Base-by-base conservation (phyloP, 306 rosid species). In the Quercus glauca region DNA sequence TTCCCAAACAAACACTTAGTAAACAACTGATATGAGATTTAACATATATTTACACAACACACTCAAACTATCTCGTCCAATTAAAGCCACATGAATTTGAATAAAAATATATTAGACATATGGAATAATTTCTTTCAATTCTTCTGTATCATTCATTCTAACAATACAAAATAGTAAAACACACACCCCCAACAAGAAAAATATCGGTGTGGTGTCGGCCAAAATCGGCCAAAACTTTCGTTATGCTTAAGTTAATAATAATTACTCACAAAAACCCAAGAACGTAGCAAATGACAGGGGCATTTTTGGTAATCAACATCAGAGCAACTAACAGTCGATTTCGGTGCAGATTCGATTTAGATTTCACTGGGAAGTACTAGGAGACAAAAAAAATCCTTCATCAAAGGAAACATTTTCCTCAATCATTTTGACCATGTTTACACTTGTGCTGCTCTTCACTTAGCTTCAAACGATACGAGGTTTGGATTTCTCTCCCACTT, bases 391-490 rank as follows among this genome's bases (percentile, higher is more conserved):
- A 11, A 59, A 1, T 28, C 20, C 69, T 25, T 12, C 69, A 26
- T 26, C 69, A 49, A 26, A 2, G 45, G 45, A 2, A 35, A 3
- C 29, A 26, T 0, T 35, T 28, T 4, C 69, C 29, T 63, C 69
- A 0, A 3, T 14, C 15, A 3, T 28, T 5, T 63, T 12, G 26
- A 8, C 45, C 11, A 8, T 41, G 11, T 41, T 9, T 15, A 1
- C 17, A 23, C 1, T 63, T 11, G 72, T 10, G 2, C 17, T 23
- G 52, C 35, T 8, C 15, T 19, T 19, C 7, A 33, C 25, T 18
- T 67, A 4, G 51, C 51, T 58, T 10, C 77, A n/a, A 14, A 79
- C 70, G 0, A 52, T 76, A 8, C 23, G 63, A 71, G 77, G 82
- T 59, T 78, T 71, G 51, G 72, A 55, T 41, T 45, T 59, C 53